phyloP scores from a whole-genome alignment of 768 basidiomycete species.

The Royoungia palumana region DNA sequence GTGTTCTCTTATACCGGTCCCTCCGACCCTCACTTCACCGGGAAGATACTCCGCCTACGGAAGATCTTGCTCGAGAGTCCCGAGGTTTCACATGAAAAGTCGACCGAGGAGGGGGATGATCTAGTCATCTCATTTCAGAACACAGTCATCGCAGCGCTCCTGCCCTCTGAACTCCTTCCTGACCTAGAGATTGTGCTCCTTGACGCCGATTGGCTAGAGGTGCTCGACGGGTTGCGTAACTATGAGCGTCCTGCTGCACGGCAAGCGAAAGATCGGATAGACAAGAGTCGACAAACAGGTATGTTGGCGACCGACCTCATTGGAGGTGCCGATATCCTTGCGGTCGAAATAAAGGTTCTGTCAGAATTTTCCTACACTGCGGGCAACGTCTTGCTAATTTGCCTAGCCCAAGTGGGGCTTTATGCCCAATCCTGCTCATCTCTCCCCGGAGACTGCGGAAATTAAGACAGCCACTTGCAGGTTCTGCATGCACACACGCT shows the following conservation, averaged over 20 bases:
- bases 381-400: not conserved
- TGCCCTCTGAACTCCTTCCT: conserved; percentile 61
- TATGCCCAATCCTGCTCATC: conserved; percentile 59
- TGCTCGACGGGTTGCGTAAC: conserved; percentile 47
- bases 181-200: conserved; percentile 46
- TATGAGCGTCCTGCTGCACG: conserved; percentile 54
- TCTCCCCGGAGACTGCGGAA: conserved; percentile 53
- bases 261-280: conserved; percentile 54
- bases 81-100: conserved; percentile 7
- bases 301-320: conserved; percentile 82
- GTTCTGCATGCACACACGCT: conserved; percentile 83
- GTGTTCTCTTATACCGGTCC: conserved; percentile 81
- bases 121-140: conserved; percentile 55
- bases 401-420: conserved; percentile 96
- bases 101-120: conserved; percentile 38
- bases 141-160: conserved; percentile 58
- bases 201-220: conserved; percentile 56
- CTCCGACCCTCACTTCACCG: conserved; percentile 46
- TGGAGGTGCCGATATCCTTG: conserved; percentile 52
- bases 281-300: conserved; percentile 50
- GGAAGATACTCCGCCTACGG: conserved; percentile 73
- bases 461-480: conserved; percentile 77
- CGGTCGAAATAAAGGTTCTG: conserved; percentile 89
- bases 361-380: not conserved
- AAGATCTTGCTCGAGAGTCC: conserved; percentile 41